Base-by-base conservation (phyloP, 2,329 filamentous ascomycete species). In the Hypoxylon sp. region DNA sequence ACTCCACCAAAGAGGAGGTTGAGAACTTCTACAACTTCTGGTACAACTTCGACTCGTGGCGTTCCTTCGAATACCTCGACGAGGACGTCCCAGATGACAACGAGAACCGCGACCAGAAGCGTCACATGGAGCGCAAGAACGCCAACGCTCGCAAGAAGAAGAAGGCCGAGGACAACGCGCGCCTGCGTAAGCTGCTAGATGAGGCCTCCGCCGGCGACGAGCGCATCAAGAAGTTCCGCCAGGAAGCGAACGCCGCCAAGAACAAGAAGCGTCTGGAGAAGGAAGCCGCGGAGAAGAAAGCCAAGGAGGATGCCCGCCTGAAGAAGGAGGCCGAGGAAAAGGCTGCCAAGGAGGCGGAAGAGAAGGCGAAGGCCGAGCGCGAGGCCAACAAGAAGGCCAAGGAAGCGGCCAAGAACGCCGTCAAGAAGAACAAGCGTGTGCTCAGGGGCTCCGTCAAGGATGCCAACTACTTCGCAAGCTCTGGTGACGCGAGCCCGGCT, bases 371-470 rank as follows among this genome's bases (percentile, higher is more conserved):
- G 86, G 87, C 85, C 4, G 89, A 93, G 61, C 92, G 91, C 72
- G 93, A 95, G 72, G 87, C 91, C 69, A 83, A 83, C 75, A 99
- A 98, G 89, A 99, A 99, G 87, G 91, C 92, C 65, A 99, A 98
- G 85, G 96, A 99, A 82, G 95, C 95, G 1, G 96, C 96, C 62
- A 99, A 99, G 89, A 97, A 93, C 77, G 96, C 96, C 12, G 91
- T 96, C 75, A 99, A 99, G 91, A 99, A 99, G 92, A 99, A 99
- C 88, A 97, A 97, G 88, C 93, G 96, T 85, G 91, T 98, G 49
- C 89, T 99, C 74, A 93, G 96, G 80, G 90, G 89, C 67, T 93
- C 92, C 70, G 92, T 95, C 81, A 99, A 99, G 87, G 96, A 99
- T 72, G 94, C 92, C 75, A 97, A 97, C 86, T 99, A 99, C 89